Evolutionary conservation across 257 asterid species (phyloP).

Genomic region (Mitragyna speciosa): DNA sequence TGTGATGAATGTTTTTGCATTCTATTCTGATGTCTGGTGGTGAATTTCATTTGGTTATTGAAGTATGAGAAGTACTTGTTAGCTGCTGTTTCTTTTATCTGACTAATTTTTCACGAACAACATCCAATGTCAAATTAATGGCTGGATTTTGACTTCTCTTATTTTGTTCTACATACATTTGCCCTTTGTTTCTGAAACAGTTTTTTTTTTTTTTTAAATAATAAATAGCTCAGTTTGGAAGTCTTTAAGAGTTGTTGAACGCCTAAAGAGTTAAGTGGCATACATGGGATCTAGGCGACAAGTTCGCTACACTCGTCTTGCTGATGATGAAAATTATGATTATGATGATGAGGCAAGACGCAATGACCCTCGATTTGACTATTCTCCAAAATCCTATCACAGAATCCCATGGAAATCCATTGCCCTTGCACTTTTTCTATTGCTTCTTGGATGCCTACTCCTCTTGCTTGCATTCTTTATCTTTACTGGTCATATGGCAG

Average conservation of each 20-base stretch:
- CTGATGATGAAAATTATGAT: constrained; percentile 42
- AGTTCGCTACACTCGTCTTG: constrained; percentile 55
- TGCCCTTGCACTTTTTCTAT: constrained; percentile 68
- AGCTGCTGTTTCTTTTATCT: too few species aligned
- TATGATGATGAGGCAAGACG: constrained; percentile 33
- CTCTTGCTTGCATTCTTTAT: constrained; percentile 63
- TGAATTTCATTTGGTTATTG: background rate
- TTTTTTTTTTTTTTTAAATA: too few species aligned
- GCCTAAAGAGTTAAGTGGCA: background rate
- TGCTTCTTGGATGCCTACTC: constrained; percentile 71
- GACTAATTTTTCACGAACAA: background rate
- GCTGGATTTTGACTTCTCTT: background rate
- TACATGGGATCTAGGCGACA: constrained; percentile 67
- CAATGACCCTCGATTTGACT: constrained; percentile 70
- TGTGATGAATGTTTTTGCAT: background rate
- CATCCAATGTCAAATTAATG: background rate
- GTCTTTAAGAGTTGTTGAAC: background rate
- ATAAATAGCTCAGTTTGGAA: background rate
- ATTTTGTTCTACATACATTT: background rate
- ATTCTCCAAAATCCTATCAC: constrained; percentile 56
- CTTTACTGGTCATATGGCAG: constrained; percentile 80
- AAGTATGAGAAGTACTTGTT: background rate
- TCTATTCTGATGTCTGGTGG: background rate
- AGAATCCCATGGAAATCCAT: constrained; percentile 85
- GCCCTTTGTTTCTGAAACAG: constrained; percentile 2